Evolutionary conservation across 345 rosid species (phyloP), one percentile per base, ranked within the genome.

Genomic region (Cardamine resedifolia): DNA sequence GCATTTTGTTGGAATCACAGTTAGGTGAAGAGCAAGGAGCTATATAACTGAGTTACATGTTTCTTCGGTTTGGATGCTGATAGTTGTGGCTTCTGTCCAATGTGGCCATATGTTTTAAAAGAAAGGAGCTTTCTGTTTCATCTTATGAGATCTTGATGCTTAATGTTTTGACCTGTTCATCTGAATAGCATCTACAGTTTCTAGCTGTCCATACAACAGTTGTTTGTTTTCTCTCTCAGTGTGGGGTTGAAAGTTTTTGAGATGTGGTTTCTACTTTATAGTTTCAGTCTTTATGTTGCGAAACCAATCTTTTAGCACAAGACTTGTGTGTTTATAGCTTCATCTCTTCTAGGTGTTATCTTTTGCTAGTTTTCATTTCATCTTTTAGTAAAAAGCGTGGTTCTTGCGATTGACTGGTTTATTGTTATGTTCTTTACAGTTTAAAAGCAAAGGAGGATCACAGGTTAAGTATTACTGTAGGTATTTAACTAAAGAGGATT

Each of bases 371-470:
- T 58, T 50, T 61, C 14, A 38, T 36, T 39, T 38, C 20, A 30
- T 70, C 31, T 9, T 41, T 3, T 30, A 11, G 2, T 2, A 8
- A 18, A 36, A 18, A 8, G 10, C 28, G 51, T 68, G 14, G 21
- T 39, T 49, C 73, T 38, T 36, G 39, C 36, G 30, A 44, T 51
- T 77, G 39, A 74, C 70, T 64, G 52, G 69, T 71, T 3, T 16
- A n/a, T 19, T 68, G 24, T 28, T 53, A 63, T 74, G 56, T 64
- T 67, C 30, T 62, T 75, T 64, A 41, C 85, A 95, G 98, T 95
- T 95, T 79, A 95, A 90, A 84, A 88, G 96, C 66, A 91, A 91
- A 91, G 99, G 98, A 51, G 99, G 99, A 53, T 90, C 98, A 30
- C 98, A 90, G 79, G 85, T 95, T 61, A 95, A 88, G 88, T 93